Evolutionary conservation across 441 rosid species (phyloP).

Genomic region (Viola pubescens): DNA sequence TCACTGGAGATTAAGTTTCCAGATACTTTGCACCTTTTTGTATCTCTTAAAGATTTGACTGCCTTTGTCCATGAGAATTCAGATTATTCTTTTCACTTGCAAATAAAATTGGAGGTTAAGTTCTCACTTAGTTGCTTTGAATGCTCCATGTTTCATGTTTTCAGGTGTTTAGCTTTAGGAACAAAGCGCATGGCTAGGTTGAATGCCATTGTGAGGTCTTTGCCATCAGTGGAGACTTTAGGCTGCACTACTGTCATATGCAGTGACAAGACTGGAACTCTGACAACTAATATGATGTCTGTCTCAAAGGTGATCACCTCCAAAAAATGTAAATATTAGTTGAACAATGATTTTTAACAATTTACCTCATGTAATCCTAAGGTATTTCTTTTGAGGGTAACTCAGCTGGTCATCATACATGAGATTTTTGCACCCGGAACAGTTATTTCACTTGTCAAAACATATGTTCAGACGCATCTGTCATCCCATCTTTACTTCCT

Average conservation of each 20-base stretch:
- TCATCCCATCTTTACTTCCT: not conserved
- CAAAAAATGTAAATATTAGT: slow-evolving; percentile 4
- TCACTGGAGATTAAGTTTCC: too few relatives aligned
- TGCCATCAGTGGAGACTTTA: slow-evolving; percentile 97
- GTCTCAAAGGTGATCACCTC: slow-evolving; percentile 69
- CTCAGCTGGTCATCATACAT: too few relatives aligned
- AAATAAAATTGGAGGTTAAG: not conserved
- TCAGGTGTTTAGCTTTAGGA: slow-evolving; percentile 98
- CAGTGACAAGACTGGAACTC: slow-evolving; percentile 97
- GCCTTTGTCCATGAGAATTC: too few relatives aligned
- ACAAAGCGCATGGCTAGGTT: slow-evolving; percentile 99
- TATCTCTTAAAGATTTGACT: too few relatives aligned
- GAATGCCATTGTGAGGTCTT: slow-evolving; percentile 95
- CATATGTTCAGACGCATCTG: too few relatives aligned
- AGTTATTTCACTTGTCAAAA: too few relatives aligned
- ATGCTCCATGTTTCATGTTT: slow-evolving; percentile 1
- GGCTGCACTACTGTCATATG: slow-evolving; percentile 99
- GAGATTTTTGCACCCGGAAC: too few relatives aligned
- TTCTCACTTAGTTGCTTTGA: slow-evolving; percentile 10
- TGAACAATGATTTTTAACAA: too few relatives aligned
- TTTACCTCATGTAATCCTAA: too few relatives aligned
- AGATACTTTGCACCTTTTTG: too few relatives aligned
- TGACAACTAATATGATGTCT: slow-evolving; percentile 99
- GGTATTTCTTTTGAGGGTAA: too few relatives aligned
- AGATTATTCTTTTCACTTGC: not conserved